Base-by-base conservation (phyloP, 2,329 filamentous ascomycete species). In the Fusarium begoniae region DNA sequence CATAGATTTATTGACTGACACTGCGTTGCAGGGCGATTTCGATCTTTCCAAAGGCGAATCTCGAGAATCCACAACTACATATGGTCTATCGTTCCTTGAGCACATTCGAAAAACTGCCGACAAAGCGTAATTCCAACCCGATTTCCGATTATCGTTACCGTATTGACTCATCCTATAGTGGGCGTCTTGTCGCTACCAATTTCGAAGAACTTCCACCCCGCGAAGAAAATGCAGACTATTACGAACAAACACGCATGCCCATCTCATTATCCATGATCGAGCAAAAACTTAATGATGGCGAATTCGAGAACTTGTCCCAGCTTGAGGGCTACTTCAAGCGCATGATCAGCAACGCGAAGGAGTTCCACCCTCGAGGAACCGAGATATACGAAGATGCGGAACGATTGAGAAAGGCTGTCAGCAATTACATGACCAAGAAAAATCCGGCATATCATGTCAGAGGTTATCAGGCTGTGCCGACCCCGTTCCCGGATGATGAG, bases 291-390 rank as follows among this genome's bases (percentile, higher is more conserved):
- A 87, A 90, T 59, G 87, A 89, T 56, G 85, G 89, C 76, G 88
- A 91, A 73, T 97, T 97, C 80, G 81, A 87, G 20, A 92, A 85
- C 58, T 86, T 98, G 55, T 91, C 93, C 11, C 87, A 92, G 56
- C 85, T 98, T 18, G 95, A 98, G 82, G 92, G 93, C 79, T 95
- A 95, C 80, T 89, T 96, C 80, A 97, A 96, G 85, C 91, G 94
- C 72, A 93, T 98, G 88, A 92, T 97, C 63, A 88, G 90, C 73
- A 98, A 97, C 79, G 94, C 93, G 41, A 97, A 97, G 82, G 91
- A 94, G 61, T 96, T 90, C 83, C 96, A 96, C 79, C 87, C 91
- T 68, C 92, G 92, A 75, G 89, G 88, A 48, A 94, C 93, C 1
- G 84, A 90, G 65, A 87, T 93, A 43, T 96, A 92, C 79, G 92